phyloP scores from a whole-genome alignment of 2,329 filamentous ascomycete genomes.

The Apiospora aurea region DNA sequence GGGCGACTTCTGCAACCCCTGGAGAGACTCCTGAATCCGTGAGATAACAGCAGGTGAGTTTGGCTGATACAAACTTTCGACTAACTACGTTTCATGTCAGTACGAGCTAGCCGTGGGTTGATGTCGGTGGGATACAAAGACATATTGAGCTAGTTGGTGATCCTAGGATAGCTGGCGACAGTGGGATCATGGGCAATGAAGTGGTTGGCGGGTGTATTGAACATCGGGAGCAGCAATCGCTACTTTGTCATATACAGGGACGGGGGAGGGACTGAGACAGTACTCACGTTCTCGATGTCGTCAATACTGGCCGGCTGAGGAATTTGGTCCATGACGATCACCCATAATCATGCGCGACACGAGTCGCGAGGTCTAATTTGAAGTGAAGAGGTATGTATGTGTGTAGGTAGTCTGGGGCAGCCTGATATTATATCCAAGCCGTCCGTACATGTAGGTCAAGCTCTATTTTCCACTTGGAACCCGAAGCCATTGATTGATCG shows the following conservation, averaged over 20 bases:
- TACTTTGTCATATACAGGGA: background rate
- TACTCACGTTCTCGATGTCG: constrained; percentile 22
- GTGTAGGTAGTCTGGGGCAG: background rate
- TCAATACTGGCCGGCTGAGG: constrained; percentile 15
- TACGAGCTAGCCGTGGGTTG: background rate
- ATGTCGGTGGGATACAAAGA: background rate
- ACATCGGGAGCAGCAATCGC: background rate
- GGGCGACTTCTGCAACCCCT: constrained; percentile 78
- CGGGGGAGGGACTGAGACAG: background rate
- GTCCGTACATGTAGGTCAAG: background rate
- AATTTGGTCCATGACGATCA: constrained; percentile 22
- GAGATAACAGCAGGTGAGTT: constrained; percentile 56
- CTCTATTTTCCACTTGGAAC: background rate
- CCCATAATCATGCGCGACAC: constrained; percentile 3
- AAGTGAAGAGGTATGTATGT: background rate
- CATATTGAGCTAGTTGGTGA: background rate
- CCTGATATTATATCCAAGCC: background rate
- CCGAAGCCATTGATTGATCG: background rate
- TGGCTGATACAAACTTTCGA: constrained; percentile 61
- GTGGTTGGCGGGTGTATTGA: background rate
- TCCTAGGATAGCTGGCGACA: background rate
- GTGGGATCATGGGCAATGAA: constrained; percentile 21
- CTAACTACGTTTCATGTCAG: constrained; percentile 46
- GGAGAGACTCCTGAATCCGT: constrained; percentile 74
- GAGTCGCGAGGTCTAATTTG: background rate